Base-by-base conservation (phyloP, 2,329 filamentous ascomycete species). In the Aspergillus puulaauensis region DNA sequence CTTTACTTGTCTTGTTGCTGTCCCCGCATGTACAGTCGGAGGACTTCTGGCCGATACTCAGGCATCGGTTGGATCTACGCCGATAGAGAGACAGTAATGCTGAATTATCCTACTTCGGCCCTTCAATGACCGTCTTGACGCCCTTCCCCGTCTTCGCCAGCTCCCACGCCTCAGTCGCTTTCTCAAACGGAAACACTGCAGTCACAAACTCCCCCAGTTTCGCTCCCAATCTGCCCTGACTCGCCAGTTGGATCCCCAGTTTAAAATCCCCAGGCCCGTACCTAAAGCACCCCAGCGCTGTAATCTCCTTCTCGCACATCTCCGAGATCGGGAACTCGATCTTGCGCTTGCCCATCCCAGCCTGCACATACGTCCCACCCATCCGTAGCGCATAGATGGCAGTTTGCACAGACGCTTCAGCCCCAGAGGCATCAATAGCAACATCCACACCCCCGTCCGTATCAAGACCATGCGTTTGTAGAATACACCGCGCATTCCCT, bases 391-490 rank as follows among this genome's bases (percentile, higher is more conserved):
- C 41, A 44, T 21, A 44, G 41, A 44, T 44, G 4, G 17, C 41
- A 23, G 75, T 75, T 45, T 77, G 75, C n/a, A 77, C 71, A 37
- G 78, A 75, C 11, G 70, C 69, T 31, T 72, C 70, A 1, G 75
- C 76, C 7, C 77, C 77, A 6, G 75, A 72, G 1, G 76, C 75
- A 59, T 75, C 64, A 19, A 77, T 75, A 44, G 72, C 72, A 8
- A 75, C 66, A 52, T 31, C 27, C 27, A 31, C 3, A 3, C 27
- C 27, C 12, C 24, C 11, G 8, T 15, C n/a, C 3, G 6, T 9
- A 3, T 15, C 23, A 49, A 47, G 14, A 3, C 5, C 33, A 19
- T 47, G 5, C 6, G 8, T 19, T 8, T 39, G 31, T 6, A 37
- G 12, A 23, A 51, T 23, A 8, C 50, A 40, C 12, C 54, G 43